Conservation (phyloP, 495 filamentous ascomycete genomes). For the Aspergillus ellipticus region DNA sequence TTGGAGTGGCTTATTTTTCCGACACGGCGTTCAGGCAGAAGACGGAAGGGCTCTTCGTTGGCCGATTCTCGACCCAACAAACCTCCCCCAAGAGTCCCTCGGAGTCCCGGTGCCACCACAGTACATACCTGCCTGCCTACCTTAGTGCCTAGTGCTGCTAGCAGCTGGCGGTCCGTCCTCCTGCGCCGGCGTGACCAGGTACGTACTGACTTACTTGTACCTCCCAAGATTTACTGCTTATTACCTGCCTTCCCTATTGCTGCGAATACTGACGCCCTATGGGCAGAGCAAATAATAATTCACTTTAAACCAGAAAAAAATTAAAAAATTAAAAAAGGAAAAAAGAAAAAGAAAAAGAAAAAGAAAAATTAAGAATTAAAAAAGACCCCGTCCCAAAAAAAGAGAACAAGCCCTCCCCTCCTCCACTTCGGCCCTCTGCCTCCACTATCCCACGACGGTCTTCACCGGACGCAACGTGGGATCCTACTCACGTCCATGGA, state of each 20-base stretch:
- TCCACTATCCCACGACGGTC: slow-evolving; percentile 8
- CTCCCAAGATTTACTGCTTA: not conserved
- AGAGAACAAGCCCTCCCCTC: slow-evolving; percentile 3
- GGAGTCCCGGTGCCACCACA: not conserved
- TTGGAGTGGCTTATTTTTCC: slow-evolving; percentile 1
- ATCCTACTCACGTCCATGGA: slow-evolving; percentile 20
- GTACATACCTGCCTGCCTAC: too few relatives aligned
- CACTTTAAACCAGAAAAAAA: not conserved
- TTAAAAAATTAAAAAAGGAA: not conserved
- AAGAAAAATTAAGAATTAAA: not conserved
- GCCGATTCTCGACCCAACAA: not conserved
- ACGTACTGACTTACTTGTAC: not conserved
- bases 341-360: not conserved
- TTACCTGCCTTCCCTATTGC: not conserved
- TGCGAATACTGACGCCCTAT: not conserved
- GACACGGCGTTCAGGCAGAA: slow-evolving; percentile 2
- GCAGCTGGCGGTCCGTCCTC: too few relatives aligned
- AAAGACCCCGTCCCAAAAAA: not conserved
- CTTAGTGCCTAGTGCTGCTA: too few relatives aligned
- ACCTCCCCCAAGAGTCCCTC: not conserved
- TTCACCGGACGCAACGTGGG: slow-evolving; percentile 14
- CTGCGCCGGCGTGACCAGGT: slow-evolving; percentile 2
- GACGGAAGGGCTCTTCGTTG: not conserved
- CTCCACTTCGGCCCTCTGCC: not conserved
- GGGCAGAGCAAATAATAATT: not conserved